A percentile compares a stretch with the other conserved stretches of the same genome.
Evolutionary conservation across 1,284 basidiomycete genomes (phyloP).

Genomic region (Schizophyllum amplum): DNA sequence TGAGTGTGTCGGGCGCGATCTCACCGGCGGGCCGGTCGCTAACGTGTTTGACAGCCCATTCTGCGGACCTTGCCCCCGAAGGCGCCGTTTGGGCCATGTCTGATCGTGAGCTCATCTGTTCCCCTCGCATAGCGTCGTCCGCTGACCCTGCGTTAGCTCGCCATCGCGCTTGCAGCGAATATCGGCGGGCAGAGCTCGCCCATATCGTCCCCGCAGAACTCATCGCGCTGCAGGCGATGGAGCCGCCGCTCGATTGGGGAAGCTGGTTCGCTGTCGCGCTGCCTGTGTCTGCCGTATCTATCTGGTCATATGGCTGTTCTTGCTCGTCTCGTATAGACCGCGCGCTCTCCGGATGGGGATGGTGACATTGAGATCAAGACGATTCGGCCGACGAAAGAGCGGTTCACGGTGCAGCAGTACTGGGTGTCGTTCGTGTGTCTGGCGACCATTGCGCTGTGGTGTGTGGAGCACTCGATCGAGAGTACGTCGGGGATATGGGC

Average conservation of each 20-base stretch:
- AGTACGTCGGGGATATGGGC: conserved; percentile 90
- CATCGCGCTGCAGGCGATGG: conserved; percentile 87
- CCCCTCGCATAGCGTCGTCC: conserved; percentile 1
- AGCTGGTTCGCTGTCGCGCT: conserved; percentile 94
- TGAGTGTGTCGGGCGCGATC: conserved; percentile 28
- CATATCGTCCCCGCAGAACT: conserved; percentile 96
- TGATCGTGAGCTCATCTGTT: conserved; percentile 60
- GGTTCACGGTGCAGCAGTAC: conserved; percentile 81
- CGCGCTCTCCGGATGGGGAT: conserved; percentile 66
- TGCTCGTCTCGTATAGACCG: conserved; percentile 80
- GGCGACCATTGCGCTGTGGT: conserved; percentile 90
- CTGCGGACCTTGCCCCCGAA: conserved; percentile 85
- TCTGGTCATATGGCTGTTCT: conserved; percentile 89
- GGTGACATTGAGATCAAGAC: conserved; percentile 75
- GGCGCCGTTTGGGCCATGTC: conserved; percentile 82
- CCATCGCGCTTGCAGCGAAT: conserved; percentile 95
- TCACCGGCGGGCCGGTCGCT: not conserved
- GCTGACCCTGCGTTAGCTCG: conserved; percentile 50
- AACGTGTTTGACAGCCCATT: conserved; percentile 61
- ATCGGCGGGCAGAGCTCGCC: conserved; percentile 97
- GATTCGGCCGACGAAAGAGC: conserved; percentile 75
- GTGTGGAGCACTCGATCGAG: conserved; percentile 80
- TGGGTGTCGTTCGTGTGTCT: conserved; percentile 85
- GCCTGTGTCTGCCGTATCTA: conserved; percentile 81
- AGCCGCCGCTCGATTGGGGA: conserved; percentile 81